Evolutionary conservation across 345 rosid species (phyloP).

Genomic region (Citrus hindsii): DNA sequence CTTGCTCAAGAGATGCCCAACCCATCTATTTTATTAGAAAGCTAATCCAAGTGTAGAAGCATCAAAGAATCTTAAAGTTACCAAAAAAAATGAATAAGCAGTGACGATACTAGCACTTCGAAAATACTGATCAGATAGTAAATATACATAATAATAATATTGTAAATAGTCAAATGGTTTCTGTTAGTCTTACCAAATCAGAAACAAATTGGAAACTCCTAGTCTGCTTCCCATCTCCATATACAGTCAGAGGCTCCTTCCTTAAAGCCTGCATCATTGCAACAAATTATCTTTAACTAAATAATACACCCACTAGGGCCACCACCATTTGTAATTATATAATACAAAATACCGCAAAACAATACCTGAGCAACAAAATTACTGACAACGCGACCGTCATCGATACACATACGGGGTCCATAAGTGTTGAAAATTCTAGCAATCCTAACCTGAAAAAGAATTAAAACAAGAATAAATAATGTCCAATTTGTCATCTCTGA

Average conservation of each 20-base stretch:
- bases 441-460: constrained; percentile 73
- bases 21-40: background rate
- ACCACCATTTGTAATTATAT: background rate
- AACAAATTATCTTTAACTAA: background rate
- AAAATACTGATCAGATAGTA: background rate
- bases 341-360: background rate
- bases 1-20: background rate
- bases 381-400: constrained; percentile 98
- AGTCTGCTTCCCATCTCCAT: constrained; percentile 99
- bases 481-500: background rate
- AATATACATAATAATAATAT: background rate
- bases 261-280: constrained; percentile 71
- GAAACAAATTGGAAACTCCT: constrained; percentile 99
- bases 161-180: background rate
- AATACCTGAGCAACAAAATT: constrained; percentile 95
- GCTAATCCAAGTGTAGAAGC: background rate
- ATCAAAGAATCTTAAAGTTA: background rate
- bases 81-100: background rate
- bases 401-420: constrained; percentile 99
- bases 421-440: constrained; percentile 95
- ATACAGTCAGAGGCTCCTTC: constrained; percentile 95
- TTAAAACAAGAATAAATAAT: background rate
- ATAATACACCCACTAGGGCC: background rate
- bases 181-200: constrained; percentile 79
- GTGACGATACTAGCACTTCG: background rate